Evolutionary conservation across 169 alveolate species (phyloP).

Genomic region (Eimeria necatrix): DNA sequence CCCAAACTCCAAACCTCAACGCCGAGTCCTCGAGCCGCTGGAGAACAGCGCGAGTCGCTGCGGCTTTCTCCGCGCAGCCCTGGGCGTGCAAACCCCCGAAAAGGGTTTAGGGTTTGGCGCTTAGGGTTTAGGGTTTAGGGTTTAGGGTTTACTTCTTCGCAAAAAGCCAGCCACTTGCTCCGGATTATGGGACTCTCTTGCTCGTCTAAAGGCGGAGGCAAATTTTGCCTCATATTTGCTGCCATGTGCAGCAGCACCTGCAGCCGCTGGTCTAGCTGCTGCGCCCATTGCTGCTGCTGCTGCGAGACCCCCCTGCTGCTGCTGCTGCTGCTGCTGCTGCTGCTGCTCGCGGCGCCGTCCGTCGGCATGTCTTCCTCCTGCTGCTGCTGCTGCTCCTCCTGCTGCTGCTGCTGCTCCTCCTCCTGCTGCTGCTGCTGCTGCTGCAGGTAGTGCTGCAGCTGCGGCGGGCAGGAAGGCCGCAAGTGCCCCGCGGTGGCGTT

Average conservation of each 20-base stretch:
- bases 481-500: neutral
- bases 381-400: slow-evolving; percentile 5
- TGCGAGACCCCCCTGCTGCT: neutral
- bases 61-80: no score
- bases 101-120: no score
- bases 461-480: slow-evolving; percentile 1
- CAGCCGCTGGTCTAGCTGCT: neutral
- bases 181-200: neutral
- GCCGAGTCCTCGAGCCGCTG: no score
- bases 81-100: no score
- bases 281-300: neutral
- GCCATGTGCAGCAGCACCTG: neutral
- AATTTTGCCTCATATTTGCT: neutral
- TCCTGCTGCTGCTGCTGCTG: slow-evolving; percentile 26
- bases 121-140: no score
- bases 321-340: neutral
- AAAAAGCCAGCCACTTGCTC: neutral
- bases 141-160: neutral
- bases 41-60: no score
- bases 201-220: neutral
- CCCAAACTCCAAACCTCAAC: no score
- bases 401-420: slow-evolving; percentile 8
- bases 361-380: neutral
- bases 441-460: neutral
- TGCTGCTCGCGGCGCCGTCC: no score